Evolutionary conservation across 2,329 filamentous ascomycete species (phyloP).

Genomic region (Daldinia eschscholtzii): DNA sequence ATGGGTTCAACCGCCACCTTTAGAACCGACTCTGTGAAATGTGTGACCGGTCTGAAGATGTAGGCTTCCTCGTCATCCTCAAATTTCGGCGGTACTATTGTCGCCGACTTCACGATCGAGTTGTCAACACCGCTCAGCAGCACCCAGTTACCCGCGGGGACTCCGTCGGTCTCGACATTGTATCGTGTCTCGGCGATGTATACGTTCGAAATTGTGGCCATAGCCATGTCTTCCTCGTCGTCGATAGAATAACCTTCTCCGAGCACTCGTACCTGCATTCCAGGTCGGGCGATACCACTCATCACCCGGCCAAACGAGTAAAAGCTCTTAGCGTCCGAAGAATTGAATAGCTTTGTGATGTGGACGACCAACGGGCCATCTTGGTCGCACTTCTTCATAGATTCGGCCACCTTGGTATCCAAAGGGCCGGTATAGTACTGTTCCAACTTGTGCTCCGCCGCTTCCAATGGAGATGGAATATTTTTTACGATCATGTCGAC

Average conservation of each 20-base stretch:
- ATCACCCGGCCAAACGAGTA: constrained; percentile 91
- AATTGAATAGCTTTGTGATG: constrained; percentile 92
- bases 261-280: constrained; percentile 87
- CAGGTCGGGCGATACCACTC: constrained; percentile 88
- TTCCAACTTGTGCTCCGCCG: constrained; percentile 80
- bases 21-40: constrained; percentile 97
- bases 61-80: constrained; percentile 92
- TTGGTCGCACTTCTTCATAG: constrained; percentile 86
- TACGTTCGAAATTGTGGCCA: constrained; percentile 84
- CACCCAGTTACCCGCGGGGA: constrained; percentile 94
- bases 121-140: constrained; percentile 95
- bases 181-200: constrained; percentile 95
- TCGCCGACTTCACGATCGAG: constrained; percentile 97
- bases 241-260: constrained; percentile 97
- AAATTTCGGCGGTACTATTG: constrained; percentile 82
- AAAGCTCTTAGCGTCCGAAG: constrained; percentile 90
- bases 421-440: constrained; percentile 92
- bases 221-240: constrained; percentile 96
- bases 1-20: constrained; percentile 98
- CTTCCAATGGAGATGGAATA: constrained; percentile 86
- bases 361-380: constrained; percentile 94
- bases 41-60: constrained; percentile 91
- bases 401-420: constrained; percentile 81
- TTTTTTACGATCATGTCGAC: constrained; percentile 96
- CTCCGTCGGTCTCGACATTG: constrained; percentile 89